Evolutionary conservation across 78 protist species (phyloP).

Genomic region (Mastigamoeba balamuthi): DNA sequence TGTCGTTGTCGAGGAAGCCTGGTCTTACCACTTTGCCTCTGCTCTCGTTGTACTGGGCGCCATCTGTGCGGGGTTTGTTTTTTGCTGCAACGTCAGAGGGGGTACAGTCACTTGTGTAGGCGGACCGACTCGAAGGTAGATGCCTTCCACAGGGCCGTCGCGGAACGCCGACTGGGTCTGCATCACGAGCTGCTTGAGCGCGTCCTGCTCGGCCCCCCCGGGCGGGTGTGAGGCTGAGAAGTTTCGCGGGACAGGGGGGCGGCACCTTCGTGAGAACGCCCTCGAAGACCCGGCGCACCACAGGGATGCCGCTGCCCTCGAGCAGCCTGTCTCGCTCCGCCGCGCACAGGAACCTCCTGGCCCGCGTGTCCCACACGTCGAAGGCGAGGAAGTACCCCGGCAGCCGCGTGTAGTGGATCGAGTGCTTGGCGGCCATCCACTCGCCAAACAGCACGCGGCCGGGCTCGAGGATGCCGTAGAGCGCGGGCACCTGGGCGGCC

Average conservation of each 20-base stretch:
- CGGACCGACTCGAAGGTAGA: background rate
- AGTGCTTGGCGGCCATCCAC: conserved; percentile 13
- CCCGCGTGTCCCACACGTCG: background rate
- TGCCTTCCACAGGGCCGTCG: conserved; percentile 1
- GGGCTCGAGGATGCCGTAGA: background rate
- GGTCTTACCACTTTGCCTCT: conserved; percentile 10
- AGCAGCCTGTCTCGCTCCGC: background rate
- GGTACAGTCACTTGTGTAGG: no score
- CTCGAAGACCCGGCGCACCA: background rate
- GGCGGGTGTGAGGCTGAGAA: background rate
- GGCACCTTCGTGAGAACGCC: background rate
- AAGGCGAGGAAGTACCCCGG: conserved; percentile 25
- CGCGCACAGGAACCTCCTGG: background rate
- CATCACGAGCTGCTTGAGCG: background rate
- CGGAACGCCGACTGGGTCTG: background rate
- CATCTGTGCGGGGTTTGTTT: background rate
- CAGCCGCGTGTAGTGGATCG: background rate
- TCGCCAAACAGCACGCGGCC: conserved; percentile 3
- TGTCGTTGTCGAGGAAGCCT: conserved; percentile 1
- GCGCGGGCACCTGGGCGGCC: background rate
- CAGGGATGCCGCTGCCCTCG: background rate
- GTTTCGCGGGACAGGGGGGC: no score
- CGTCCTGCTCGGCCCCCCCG: background rate
- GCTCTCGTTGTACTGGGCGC: background rate
- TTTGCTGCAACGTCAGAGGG: no score